A percentile compares a stretch with the other conserved stretches of the same genome.
These are phyloP conservation scores for Lonicera japonica DNA, from an alignment of 129 eudicot genomes.

Conservation along the genomic window DNA sequence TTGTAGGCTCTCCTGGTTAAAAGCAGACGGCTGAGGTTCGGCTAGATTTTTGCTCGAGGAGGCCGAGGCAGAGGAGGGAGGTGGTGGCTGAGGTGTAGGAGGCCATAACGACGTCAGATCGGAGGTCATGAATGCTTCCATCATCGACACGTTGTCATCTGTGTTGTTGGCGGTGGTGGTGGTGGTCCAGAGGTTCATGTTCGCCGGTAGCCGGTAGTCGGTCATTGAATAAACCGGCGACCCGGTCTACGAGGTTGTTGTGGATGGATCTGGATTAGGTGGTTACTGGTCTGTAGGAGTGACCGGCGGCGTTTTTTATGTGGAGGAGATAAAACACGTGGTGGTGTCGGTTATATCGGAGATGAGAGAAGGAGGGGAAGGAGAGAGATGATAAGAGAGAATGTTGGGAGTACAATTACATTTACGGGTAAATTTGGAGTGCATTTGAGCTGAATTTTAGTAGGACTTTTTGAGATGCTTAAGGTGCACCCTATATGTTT, in stretches of 20 bases:
- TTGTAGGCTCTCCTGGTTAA: constrained; percentile 67
- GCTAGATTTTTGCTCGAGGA: constrained; percentile 9
- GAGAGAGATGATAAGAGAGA: constrained; percentile 2
- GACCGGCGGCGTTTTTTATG: background rate
- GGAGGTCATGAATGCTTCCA: constrained; percentile 52
- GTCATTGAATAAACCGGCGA: constrained; percentile 35
- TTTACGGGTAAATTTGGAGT: constrained; percentile 19
- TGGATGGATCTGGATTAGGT: background rate
- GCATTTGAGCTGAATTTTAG: constrained; percentile 20
- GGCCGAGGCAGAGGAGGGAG: constrained; percentile 30
- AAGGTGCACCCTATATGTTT: too few relatives aligned
- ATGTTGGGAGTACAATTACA: constrained; percentile 2
- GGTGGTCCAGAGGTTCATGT: constrained; percentile 54
- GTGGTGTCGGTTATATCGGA: background rate
- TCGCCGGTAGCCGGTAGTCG: constrained; percentile 15
- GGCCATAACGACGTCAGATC: constrained; percentile 59
- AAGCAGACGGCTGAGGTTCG: constrained; percentile 4
- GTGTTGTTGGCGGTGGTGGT: too few relatives aligned
- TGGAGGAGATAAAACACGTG: constrained; percentile 7
- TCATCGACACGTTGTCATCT: constrained; percentile 43
- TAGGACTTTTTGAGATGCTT: too few relatives aligned
- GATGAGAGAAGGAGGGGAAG: background rate
- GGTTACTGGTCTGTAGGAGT: too few relatives aligned
- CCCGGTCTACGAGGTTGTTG: background rate
- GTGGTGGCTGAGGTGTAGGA: constrained; percentile 8